Evolutionary conservation across 2,329 filamentous ascomycete genomes (phyloP), one percentile per base, ranked within the genome.

Genomic region (Colletotrichum kahawae): DNA sequence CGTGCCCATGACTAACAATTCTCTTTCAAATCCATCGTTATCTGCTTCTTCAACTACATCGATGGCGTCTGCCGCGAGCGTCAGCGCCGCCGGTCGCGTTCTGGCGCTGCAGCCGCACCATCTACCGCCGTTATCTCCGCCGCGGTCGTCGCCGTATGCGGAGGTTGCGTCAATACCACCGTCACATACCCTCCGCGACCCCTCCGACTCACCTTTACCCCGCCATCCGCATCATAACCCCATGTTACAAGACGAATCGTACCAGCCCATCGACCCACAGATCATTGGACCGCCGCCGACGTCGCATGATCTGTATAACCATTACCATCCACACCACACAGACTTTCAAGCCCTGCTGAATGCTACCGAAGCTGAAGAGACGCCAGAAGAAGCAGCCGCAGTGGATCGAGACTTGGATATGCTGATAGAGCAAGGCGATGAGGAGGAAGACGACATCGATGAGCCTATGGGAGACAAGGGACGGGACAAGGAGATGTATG

Each of bases 201-300:
- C 81, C 16, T 70, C 78, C 65, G 79, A 80, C 71, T 67, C 71
- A 5, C 76, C 77, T 2, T 67, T 79, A 48, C 79, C 80, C 1
- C 80, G 81, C 54, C 77, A 77, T 21, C 80, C 83, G 29, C 82
- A 81, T 18, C 83, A 86, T 62, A 82, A 84, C 62, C 79, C 82
- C 74, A 78, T 83, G 79, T 75, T 84, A 14, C 83, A 84, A 18
- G 82, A 78, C 38, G 80, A 79, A 18, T 76, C 75, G 9, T 89
- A 89, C 79, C 88, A 90, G 68, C 90, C 89, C 31, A 91, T 92
- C 80, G 90, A 92, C 79, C 90, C 90, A n/a, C 89, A 90, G 77
- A 91, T 91, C 69, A 91, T 91, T 78, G 87, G 84, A 60, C 86
- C 88, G 67, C 79, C 83, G 29, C 80, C 70, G 14, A 73, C 62